phyloP scores from a whole-genome alignment of 257 asterid species.

The Perilla frutescens region DNA sequence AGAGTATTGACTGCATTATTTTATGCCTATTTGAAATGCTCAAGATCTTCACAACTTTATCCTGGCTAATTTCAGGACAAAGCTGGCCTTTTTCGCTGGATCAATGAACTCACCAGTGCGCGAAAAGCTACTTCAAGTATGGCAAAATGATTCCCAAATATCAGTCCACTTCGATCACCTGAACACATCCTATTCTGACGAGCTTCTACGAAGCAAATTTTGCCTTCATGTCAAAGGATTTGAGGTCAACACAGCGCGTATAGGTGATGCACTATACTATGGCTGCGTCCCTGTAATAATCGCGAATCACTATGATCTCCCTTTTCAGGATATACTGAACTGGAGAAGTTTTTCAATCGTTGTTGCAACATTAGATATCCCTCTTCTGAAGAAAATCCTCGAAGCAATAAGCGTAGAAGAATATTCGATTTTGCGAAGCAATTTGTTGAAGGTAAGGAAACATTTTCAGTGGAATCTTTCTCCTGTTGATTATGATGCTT shows the following conservation, averaged over 20 bases:
- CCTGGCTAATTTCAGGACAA: constrained; percentile 52
- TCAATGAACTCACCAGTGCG: constrained; percentile 84
- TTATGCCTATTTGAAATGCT: constrained; percentile 3
- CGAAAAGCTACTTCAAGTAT: constrained; percentile 72
- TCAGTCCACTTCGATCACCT: constrained; percentile 64
- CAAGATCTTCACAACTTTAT: constrained; percentile 6
- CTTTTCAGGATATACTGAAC: constrained; percentile 71
- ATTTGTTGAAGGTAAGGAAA: constrained; percentile 65
- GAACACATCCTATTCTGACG: constrained; percentile 62
- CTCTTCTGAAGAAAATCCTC: constrained; percentile 72
- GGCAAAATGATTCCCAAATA: constrained; percentile 73
- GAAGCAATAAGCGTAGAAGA: constrained; percentile 47
- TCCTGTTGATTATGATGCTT: constrained; percentile 79
- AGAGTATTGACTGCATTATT: neutral
- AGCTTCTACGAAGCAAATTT: constrained; percentile 71
- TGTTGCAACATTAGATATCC: constrained; percentile 79
- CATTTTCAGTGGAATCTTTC: constrained; percentile 84
- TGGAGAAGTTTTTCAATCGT: constrained; percentile 79
- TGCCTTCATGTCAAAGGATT: constrained; percentile 94
- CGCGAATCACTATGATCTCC: constrained; percentile 93
- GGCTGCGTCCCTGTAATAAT: constrained; percentile 92
- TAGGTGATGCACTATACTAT: constrained; percentile 74
- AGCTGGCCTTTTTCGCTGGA: constrained; percentile 83
- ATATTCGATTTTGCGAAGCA: constrained; percentile 48
- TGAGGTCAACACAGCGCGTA: constrained; percentile 94